Base-by-base conservation (phyloP, 2,329 filamentous ascomycete genomes). In the Pseudogymnoascus sp. region DNA sequence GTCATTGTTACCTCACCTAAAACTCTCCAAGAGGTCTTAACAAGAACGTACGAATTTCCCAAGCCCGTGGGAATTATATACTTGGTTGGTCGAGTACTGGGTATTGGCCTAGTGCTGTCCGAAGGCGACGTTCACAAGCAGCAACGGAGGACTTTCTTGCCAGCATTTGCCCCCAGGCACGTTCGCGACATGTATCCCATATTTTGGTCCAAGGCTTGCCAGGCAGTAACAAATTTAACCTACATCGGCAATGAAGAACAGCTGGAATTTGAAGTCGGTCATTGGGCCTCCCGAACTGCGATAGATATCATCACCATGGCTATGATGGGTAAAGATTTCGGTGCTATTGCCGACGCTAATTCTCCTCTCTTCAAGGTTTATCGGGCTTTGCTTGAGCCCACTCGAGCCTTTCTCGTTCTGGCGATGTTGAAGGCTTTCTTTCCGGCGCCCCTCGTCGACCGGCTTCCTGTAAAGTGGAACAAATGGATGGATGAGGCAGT, bases 61-160 rank as follows among this genome's bases (percentile, higher is more conserved):
- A 91, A 91, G 71, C 87, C 88, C 0, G 62, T 69, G 1, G 71
- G 79, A 23, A 68, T 90, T 31, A 77, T 83, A 36, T 75, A 75
- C 47, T 79, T 81, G 1, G 76, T 93, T 4, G 83, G 81, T 1
- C 80, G 84, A 23, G 78, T 92, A 23, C 78, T 93, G 11, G 88
- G 90, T 7, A 76, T 87, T 12, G 89, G 90, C 10, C 77, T 93
- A 12, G 76, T 97, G 40, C 78, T 97, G 11, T 89, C 91, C 1
- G 93, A 97, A 75, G 93, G 93, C 18, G 90, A 96, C 11, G 90
- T 93, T 70, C 93, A 97, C 75, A 95, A 89, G 77, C 78, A 84
- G 69, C 89, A 92, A 77, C 83, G 93, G 54, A 92, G 89, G 73
- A 86, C 87, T 64, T 82, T 96, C 16, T 84, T 88, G 77, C 91